Evolutionary conservation across 2,329 filamentous ascomycete genomes (phyloP).

Genomic region (Fusarium proliferatum): DNA sequence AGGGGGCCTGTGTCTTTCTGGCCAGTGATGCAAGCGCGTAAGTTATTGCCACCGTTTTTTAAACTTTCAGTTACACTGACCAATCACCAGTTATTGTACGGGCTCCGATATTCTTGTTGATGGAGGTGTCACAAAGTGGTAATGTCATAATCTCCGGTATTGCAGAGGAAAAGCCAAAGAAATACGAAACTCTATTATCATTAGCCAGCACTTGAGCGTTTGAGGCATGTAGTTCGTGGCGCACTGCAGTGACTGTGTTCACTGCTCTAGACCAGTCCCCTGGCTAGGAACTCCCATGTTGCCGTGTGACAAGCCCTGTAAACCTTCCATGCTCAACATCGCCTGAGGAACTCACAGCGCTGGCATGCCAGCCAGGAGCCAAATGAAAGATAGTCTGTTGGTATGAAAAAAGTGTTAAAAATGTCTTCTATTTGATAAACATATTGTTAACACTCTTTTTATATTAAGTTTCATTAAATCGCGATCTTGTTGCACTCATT

Average conservation of each 20-base stretch:
- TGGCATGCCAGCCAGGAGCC: accelerated
- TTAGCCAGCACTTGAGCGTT: background rate
- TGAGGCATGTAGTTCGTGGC: background rate
- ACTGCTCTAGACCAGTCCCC: background rate
- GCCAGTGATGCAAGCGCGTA: conserved; percentile 58
- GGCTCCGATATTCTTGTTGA: conserved; percentile 1
- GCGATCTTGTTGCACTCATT: background rate
- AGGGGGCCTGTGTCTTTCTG: conserved; percentile 60
- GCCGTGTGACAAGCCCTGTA: no score
- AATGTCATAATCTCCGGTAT: background rate
- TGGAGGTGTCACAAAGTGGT: conserved; percentile 6
- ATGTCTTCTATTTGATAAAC: background rate
- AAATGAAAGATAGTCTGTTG: accelerated
- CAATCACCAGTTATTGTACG: background rate
- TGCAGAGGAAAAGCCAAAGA: background rate
- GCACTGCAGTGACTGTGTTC: background rate
- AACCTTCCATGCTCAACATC: background rate
- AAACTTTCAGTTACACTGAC: background rate
- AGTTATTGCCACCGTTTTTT: background rate
- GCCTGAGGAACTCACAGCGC: background rate
- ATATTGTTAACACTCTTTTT: accelerated
- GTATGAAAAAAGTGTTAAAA: no score
- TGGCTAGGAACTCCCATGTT: background rate
- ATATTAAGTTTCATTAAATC: background rate
- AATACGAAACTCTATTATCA: background rate